Base-by-base conservation (phyloP, 2,329 filamentous ascomycete species). In the Daldinia sp. region DNA sequence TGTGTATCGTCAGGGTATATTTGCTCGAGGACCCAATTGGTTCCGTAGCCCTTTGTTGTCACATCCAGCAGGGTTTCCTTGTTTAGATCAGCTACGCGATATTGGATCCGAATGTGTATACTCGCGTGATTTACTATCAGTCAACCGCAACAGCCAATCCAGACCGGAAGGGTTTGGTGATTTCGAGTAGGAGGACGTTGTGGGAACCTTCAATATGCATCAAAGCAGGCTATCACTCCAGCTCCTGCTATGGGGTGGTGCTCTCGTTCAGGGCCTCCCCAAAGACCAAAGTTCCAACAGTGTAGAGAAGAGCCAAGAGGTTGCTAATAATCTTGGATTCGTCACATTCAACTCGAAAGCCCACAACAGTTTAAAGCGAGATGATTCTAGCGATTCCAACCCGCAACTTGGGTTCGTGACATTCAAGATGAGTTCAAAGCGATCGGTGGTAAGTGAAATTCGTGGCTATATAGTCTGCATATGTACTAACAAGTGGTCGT, bases 161-260 rank as follows among this genome's bases (percentile, higher is more conserved):
- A 53, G 58, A 39, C 52, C 51, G 49, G 19, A 52, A 37, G 48
- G 29, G 17, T 17, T 49, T 49, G 50, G 37, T 29, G 50, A 50
- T 32, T 37, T 58, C 34, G 34, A 61, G 34, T 49, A 17, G 61
- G 60, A 60, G 53, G 53, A 30, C 23, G 53, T 7, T 56, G 50
- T 48, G 35, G 58, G 45, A 54, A 30, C 47, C 23, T 49, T 21
- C 69, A 74, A 70, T 59, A 76, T 76, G 74, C 68, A 71, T 71
- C 63, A 54, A 49, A 57, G 50, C 58, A 67, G 64, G 10, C 47
- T 79, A 61, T 68, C 85, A 41, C 70, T 81, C 61, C 80, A 81
- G 70, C 72, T 86, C 71, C 78, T 81, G 68, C 71, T 85, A 71
- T 84, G 80, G 76, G 76, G 78, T 56, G 75, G 79, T 35, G 73